phyloP scores from a whole-genome alignment of 2,329 filamentous ascomycete species.

The Cladosporium cucumerinum region DNA sequence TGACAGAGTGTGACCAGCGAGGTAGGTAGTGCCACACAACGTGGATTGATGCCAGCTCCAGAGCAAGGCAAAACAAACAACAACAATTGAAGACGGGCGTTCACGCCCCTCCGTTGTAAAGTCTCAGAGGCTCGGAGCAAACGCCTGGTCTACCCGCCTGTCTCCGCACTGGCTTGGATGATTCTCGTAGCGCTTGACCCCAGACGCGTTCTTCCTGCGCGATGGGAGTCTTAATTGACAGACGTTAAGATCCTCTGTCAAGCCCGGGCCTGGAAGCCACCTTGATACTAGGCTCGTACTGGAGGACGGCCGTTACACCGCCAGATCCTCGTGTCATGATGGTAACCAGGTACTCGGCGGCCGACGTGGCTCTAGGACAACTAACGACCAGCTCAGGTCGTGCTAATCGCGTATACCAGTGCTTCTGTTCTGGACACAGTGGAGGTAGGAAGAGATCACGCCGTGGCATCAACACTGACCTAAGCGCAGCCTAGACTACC shows the following conservation, averaged over 20 bases:
- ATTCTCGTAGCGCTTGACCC: background rate
- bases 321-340: background rate
- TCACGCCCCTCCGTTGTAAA: background rate
- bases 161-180: background rate
- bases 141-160: background rate
- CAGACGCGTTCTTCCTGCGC: background rate
- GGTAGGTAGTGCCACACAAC: background rate
- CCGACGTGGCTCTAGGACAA: background rate
- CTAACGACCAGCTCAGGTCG: background rate
- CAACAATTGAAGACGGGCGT: background rate
- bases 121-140: background rate
- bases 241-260: slow-evolving; percentile 2
- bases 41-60: background rate
- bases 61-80: background rate
- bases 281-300: slow-evolving; percentile 1
- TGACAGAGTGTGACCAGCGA: background rate
- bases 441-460: background rate
- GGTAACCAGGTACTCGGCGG: background rate
- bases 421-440: background rate
- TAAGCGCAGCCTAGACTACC: background rate
- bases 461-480: background rate
- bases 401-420: background rate
- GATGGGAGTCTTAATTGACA: slow-evolving; percentile 6
- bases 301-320: slow-evolving; percentile 5
- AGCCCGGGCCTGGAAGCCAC: background rate